Base-by-base conservation (phyloP, 495 filamentous ascomycete species). In the Chaetomium cochliodes region DNA sequence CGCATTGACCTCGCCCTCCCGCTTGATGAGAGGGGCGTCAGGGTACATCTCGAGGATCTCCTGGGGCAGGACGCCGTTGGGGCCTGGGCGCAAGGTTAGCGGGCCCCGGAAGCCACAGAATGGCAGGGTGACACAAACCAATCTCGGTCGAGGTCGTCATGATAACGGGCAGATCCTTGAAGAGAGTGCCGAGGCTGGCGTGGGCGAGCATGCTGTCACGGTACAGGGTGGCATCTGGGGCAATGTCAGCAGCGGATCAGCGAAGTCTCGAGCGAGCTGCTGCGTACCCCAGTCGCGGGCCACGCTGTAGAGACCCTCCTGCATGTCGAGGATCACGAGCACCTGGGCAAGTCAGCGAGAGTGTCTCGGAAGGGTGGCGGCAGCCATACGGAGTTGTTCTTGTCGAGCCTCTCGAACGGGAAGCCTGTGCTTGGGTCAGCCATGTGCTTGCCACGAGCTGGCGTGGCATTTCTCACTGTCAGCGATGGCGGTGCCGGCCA, bases 1-100 rank as follows among this genome's bases (percentile, higher is more conserved):
- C 5, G 90, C 90, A 66, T 92, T 82, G 67, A 92, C 90, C 69
- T 92, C 89, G 41, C 90, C 90, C 60, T 89, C 80, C 42, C 90
- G 86, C 64, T 78, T 80, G 72, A 93, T 84, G 20, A 90, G 74
- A 3, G 88, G 83, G 12, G 88, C 84, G 37, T 83, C 79, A 30
- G 90, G 89, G 70, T 89, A 86, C 85, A 89, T 82, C 5, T 85
- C 79, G 4, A 80, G 66, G 62, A 93, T 89, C 71, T 91, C 90
- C 70, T 88, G 84, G 9, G 88, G 87, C 28, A 92, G 75, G 2
- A 79, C 83, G 12, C 90, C 90, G 72, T 93, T 92, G 51, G 87
- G 86, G 22, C 85, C 82, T 79, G 49, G 60, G n/a, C 5, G 20
- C 6, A 13, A 16, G 13, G 26, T 28, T 30, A 53, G 50, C 26